Percentiles rank a stretch among this genome's conserved stretches.
Evolutionary conservation across 2,329 filamentous ascomycete species (phyloP).

Genomic region (Podosphaera xanthii): DNA sequence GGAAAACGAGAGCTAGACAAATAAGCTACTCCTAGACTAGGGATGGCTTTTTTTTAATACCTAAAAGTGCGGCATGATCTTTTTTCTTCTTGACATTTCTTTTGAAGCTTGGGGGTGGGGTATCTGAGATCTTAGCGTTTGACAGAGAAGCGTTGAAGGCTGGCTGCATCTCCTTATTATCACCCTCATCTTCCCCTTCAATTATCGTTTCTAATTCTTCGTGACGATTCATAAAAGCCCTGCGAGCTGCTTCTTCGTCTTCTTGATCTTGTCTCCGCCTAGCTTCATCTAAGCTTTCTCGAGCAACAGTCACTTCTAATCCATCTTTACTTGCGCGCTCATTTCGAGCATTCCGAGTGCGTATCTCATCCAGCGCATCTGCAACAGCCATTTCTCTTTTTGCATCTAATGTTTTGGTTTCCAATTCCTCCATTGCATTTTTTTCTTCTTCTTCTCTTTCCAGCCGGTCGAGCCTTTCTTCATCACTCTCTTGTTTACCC

Average conservation of each 20-base stretch:
- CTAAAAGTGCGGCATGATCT: constrained; percentile 47
- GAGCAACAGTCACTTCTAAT: constrained; percentile 32
- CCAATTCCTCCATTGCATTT: constrained; percentile 86
- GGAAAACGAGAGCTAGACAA: too few relatives aligned
- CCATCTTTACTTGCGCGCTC: constrained; percentile 52
- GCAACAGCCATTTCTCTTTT: constrained; percentile 92
- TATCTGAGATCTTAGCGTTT: constrained; percentile 13
- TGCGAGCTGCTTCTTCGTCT: constrained; percentile 58
- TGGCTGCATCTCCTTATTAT: not conserved
- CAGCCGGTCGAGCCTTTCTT: constrained; percentile 64
- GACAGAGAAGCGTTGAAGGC: not conserved
- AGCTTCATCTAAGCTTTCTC: constrained; percentile 32
- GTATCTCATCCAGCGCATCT: constrained; percentile 85
- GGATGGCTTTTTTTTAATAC: constrained; percentile 66
- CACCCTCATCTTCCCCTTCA: constrained; percentile 14
- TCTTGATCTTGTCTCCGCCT: constrained; percentile 49
- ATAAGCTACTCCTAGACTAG: constrained; percentile 21
- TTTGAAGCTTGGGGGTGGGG: constrained; percentile 45
- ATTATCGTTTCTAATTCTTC: constrained; percentile 16
- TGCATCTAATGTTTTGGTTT: constrained; percentile 80
- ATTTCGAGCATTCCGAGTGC: constrained; percentile 71
- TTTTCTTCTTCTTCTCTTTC: constrained; percentile 60
- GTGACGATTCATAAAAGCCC: constrained; percentile 39
- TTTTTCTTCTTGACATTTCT: constrained; percentile 72
- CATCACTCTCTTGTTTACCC: constrained; percentile 54